phyloP scores from a whole-genome alignment of 1,284 basidiomycete species.

The Grifola frondosa region DNA sequence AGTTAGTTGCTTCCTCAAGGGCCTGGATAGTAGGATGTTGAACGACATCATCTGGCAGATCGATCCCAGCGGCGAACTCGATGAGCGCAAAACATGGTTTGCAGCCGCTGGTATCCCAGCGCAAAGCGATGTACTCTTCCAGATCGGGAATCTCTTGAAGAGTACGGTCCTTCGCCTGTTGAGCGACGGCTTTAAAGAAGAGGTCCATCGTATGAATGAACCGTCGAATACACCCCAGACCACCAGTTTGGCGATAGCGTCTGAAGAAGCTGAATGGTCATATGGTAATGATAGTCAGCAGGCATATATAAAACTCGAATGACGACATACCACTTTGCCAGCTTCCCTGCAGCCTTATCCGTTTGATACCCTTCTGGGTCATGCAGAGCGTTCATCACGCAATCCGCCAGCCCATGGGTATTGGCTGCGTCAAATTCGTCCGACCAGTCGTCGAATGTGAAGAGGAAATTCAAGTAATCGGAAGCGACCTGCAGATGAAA shows the following conservation, averaged over 20 bases:
- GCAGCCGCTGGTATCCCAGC: constrained; percentile 32
- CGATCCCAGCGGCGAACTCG: constrained; percentile 31
- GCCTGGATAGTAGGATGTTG: constrained; percentile 28
- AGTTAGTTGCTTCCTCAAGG: constrained; percentile 30
- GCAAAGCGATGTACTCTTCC: constrained; percentile 31
- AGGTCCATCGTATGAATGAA: constrained; percentile 31
- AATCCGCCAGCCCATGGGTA: constrained; percentile 15
- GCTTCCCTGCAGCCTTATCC: constrained; percentile 21
- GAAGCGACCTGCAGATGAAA: constrained; percentile 24
- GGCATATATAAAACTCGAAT: background rate
- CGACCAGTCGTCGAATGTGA: constrained; percentile 26
- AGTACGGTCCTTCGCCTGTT: constrained; percentile 24
- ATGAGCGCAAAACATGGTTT: constrained; percentile 33
- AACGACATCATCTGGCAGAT: constrained; percentile 32
- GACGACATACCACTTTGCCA: constrained; percentile 21
- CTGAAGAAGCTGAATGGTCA: constrained; percentile 11
- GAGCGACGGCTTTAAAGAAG: constrained; percentile 28
- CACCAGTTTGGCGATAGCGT: constrained; percentile 16
- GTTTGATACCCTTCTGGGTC: constrained; percentile 22
- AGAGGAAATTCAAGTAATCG: constrained; percentile 29
- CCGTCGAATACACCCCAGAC: constrained; percentile 17
- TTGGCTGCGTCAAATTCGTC: constrained; percentile 21
- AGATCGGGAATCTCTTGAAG: constrained; percentile 25
- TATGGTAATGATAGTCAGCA: background rate
- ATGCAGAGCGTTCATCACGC: constrained; percentile 24